These are phyloP conservation scores for Sclerotinia glacialis DNA, from an alignment of 2,329 filamentous ascomycete species.

Conservation along the genomic window DNA sequence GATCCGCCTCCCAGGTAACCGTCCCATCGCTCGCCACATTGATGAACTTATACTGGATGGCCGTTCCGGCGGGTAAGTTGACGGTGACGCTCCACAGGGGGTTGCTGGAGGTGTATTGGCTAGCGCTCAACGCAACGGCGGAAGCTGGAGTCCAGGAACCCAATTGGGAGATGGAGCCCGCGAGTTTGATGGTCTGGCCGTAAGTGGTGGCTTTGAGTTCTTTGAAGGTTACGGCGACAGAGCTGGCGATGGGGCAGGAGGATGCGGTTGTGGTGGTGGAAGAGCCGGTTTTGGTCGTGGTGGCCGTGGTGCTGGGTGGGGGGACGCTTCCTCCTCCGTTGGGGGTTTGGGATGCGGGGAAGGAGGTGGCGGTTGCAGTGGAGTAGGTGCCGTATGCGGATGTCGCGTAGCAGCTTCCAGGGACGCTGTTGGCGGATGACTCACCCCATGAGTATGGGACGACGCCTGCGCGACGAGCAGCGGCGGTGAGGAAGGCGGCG, in stretches of 20 bases:
- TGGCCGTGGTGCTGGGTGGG: slow-evolving; percentile 22
- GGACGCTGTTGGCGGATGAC: slow-evolving; percentile 47
- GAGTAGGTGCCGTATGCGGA: slow-evolving; percentile 52
- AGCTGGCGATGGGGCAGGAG: slow-evolving; percentile 43
- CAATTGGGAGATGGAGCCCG: slow-evolving; percentile 57
- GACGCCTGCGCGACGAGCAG: slow-evolving; percentile 53
- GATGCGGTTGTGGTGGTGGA: slow-evolving; percentile 38
- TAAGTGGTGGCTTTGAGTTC: slow-evolving; percentile 54
- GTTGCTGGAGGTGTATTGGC: slow-evolving; percentile 56
- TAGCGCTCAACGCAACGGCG: slow-evolving; percentile 57
- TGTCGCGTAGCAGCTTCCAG: slow-evolving; percentile 48
- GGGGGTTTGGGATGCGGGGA: slow-evolving; percentile 45
- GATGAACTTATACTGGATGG: slow-evolving; percentile 68
- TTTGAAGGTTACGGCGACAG: slow-evolving; percentile 62
- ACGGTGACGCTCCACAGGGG: slow-evolving; percentile 61
- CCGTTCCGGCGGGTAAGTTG: slow-evolving; percentile 52
- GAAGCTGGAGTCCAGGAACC: slow-evolving; percentile 59
- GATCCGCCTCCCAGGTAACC: slow-evolving; percentile 63
- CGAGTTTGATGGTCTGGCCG: slow-evolving; percentile 65
- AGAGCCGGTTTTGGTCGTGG: slow-evolving; percentile 23
- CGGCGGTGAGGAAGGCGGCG: slow-evolving; percentile 64
- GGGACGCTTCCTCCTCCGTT: slow-evolving; percentile 22
- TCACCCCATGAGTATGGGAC: slow-evolving; percentile 58
- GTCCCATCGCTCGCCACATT: slow-evolving; percentile 53
- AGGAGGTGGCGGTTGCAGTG: slow-evolving; percentile 44